Evolutionary conservation across 768 basidiomycete species (phyloP).

Genomic region (Coprinellus micaceus): DNA sequence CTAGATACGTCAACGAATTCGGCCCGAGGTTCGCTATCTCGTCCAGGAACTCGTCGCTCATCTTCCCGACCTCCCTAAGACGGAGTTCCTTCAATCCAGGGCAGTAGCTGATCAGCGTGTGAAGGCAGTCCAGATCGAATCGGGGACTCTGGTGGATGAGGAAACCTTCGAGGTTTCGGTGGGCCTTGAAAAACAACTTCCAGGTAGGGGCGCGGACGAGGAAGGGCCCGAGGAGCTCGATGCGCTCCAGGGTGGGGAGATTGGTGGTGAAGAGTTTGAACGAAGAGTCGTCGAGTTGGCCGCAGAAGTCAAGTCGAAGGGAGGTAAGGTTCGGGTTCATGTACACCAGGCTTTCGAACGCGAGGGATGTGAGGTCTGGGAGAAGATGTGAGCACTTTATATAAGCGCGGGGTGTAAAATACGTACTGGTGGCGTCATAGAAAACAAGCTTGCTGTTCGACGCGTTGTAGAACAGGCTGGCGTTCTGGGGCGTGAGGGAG

Average conservation of each 20-base stretch:
- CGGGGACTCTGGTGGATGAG: slow-evolving; percentile 83
- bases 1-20: slow-evolving; percentile 46
- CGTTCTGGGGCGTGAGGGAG: slow-evolving; percentile 74
- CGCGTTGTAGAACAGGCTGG: slow-evolving; percentile 77
- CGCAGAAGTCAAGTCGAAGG: slow-evolving; percentile 83
- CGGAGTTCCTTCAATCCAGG: slow-evolving; percentile 61
- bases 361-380: slow-evolving; percentile 64
- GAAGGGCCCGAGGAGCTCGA: slow-evolving; percentile 87
- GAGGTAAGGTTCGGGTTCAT: slow-evolving; percentile 82
- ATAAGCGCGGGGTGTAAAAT: neutral
- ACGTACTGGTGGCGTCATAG: slow-evolving; percentile 88
- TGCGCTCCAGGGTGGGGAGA: slow-evolving; percentile 60
- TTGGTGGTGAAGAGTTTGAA: slow-evolving; percentile 55
- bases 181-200: slow-evolving; percentile 66
- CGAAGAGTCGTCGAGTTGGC: slow-evolving; percentile 66
- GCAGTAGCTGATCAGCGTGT: slow-evolving; percentile 54
- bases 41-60: slow-evolving; percentile 63
- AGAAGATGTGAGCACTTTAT: neutral
- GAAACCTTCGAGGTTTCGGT: slow-evolving; percentile 65
- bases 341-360: slow-evolving; percentile 64
- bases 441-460: slow-evolving; percentile 64
- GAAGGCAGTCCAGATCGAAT: slow-evolving; percentile 69
- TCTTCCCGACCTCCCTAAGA: slow-evolving; percentile 70
- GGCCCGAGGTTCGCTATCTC: slow-evolving; percentile 44
- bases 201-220: slow-evolving; percentile 73